Base-by-base conservation (phyloP, 2,329 filamentous ascomycete genomes). In the Diaporthe sp. region DNA sequence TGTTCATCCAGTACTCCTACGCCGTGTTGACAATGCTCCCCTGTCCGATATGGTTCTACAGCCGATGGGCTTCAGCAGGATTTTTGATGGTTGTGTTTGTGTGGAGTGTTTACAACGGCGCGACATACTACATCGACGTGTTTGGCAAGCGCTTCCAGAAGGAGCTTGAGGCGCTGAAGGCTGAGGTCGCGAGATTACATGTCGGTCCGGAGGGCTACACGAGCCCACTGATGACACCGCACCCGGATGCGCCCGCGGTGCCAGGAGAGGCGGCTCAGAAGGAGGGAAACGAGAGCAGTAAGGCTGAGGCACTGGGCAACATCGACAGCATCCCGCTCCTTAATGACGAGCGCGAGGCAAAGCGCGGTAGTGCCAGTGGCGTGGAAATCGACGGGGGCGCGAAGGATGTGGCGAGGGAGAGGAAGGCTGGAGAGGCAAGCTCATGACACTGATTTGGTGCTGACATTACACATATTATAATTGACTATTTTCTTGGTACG, bases 111-210 rank as follows among this genome's bases (percentile, higher is more conserved):
- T 97, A 98, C 86, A 99, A 99, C 79, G 97, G 97, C 42, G 95
- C 97, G 25, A 98, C 96, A 0, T 99, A 94, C 84, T 99, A 99
- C 84, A 98, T 99, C 80, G 97, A 99, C 80, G 95, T 98, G 2
- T 99, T 98, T 82, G 97, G 97, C 71, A 97, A 94, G 80, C 92
- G 96, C 3, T 98, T 99, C 87, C 95, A 99, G 86, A 98, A 96
- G 81, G 97, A 99, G 83, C 88, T 99, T 17, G 96, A 99, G 82
- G 90, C 93, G 70, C 90, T 99, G 85, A 96, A 94, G 84, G 91
- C 91, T 72, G 97, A 99, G 81, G 95, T 99, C 12, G 90, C 92
- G 60, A 96, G 95, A 82, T 97, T 95, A 95, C 95, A 98, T 83
- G 88, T 86, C 76, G 89, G 85, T 42, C 88, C 90, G 1, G 89